Evolutionary conservation across 768 basidiomycete genomes (phyloP).

Genomic region (Baorangia bicolor): DNA sequence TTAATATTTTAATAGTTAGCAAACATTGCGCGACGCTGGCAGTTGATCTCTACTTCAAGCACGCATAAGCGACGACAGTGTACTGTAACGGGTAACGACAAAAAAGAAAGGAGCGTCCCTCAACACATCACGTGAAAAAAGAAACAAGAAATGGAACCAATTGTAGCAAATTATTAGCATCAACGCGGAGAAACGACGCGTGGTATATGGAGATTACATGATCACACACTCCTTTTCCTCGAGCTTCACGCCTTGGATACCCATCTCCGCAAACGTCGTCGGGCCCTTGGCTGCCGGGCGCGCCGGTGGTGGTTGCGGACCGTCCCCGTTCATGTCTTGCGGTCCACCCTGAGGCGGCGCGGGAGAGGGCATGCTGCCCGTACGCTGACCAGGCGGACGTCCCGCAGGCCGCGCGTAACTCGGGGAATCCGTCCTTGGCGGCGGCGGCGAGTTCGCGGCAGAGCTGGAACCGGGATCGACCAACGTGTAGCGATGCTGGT

Average conservation of each 20-base stretch:
- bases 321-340: background rate
- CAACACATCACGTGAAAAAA: background rate
- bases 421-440: slow-evolving; percentile 21
- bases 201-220: slow-evolving; percentile 78
- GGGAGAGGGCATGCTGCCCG: slow-evolving; percentile 20
- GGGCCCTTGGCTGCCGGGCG: slow-evolving; percentile 40
- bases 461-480: slow-evolving; percentile 38
- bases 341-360: slow-evolving; percentile 6
- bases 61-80: background rate
- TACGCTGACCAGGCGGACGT: slow-evolving; percentile 33
- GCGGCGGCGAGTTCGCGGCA: slow-evolving; percentile 7
- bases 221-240: slow-evolving; percentile 84
- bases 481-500: slow-evolving; percentile 48
- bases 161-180: background rate
- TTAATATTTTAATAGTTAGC: too few relatives aligned
- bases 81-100: background rate
- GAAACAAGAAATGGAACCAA: background rate
- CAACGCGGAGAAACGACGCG: background rate
- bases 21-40: too few relatives aligned
- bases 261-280: slow-evolving; percentile 93
- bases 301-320: slow-evolving; percentile 5
- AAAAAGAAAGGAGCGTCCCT: background rate
- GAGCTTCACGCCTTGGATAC: slow-evolving; percentile 72
- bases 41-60: background rate
- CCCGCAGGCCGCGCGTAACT: slow-evolving; percentile 30